Evolutionary conservation across 1,139 yeast genomes (phyloP).

Genomic region (Saccharomyces pastorianus): DNA sequence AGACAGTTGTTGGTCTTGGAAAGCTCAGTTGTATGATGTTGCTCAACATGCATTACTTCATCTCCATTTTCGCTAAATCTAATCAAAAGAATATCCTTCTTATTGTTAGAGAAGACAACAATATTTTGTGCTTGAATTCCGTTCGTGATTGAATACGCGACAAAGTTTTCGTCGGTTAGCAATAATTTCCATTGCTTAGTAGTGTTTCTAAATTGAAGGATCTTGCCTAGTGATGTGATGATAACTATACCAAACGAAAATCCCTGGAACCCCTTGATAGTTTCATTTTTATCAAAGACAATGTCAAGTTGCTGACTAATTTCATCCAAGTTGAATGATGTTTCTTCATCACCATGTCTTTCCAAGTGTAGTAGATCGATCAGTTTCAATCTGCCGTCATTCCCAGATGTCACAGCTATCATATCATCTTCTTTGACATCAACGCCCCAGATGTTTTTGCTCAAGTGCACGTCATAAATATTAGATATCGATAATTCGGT

Average conservation of each 20-base stretch:
- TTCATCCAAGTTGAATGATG: conserved; percentile 30
- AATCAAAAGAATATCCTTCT: conserved; percentile 45
- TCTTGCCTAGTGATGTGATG: conserved; percentile 55
- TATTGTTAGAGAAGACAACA: conserved; percentile 44
- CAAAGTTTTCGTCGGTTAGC: conserved; percentile 33
- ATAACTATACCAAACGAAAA: conserved; percentile 41
- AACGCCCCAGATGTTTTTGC: conserved; percentile 83
- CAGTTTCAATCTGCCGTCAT: conserved; percentile 71
- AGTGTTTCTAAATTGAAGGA: conserved; percentile 34
- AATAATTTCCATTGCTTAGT: conserved; percentile 32
- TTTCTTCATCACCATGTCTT: conserved; percentile 25
- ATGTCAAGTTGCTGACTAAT: conserved; percentile 31
- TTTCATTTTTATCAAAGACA: conserved; percentile 41
- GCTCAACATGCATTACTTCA: conserved; percentile 10
- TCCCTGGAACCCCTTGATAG: conserved; percentile 53
- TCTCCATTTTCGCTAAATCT: conserved; percentile 33
- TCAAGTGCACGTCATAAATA: conserved; percentile 61
- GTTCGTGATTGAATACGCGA: conserved; percentile 45
- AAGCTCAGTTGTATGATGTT: conserved; percentile 18
- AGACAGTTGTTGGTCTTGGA: conserved; percentile 53
- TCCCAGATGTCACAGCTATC: conserved; percentile 73
- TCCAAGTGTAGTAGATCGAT: conserved; percentile 41
- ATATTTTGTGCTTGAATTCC: conserved; percentile 38
- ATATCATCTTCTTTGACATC: conserved; percentile 44
- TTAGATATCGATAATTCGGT: conserved; percentile 38